These are phyloP conservation scores for Rhizodiscina lignyota DNA, from an alignment of 495 filamentous ascomycete species.

Conservation along the genomic window DNA sequence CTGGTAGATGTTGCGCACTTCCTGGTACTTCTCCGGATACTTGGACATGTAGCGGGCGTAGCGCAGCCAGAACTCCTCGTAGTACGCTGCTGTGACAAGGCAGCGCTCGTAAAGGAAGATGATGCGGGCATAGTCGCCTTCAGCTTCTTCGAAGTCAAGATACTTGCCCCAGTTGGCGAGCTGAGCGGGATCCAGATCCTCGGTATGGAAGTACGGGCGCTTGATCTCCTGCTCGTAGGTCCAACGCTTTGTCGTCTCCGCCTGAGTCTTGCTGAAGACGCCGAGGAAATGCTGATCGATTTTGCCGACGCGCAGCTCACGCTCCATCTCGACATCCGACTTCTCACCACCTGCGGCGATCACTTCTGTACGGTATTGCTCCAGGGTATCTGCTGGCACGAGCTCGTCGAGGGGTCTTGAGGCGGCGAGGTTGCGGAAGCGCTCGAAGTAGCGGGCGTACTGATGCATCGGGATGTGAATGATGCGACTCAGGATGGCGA, in stretches of 20 bases:
- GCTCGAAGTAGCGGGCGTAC: conserved; percentile 88
- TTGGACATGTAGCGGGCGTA: conserved; percentile 95
- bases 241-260: conserved; percentile 87
- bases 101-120: conserved; percentile 87
- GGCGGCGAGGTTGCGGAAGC: conserved; percentile 66
- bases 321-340: conserved; percentile 65
- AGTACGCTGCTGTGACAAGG: conserved; percentile 79
- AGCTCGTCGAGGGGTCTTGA: conserved; percentile 58
- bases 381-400: conserved; percentile 46
- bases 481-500: conserved; percentile 67
- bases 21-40: conserved; percentile 68
- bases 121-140: conserved; percentile 58
- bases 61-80: conserved; percentile 94
- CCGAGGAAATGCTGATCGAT: conserved; percentile 70
- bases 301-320: conserved; percentile 45
- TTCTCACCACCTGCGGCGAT: conserved; percentile 30
- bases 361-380: conserved; percentile 53
- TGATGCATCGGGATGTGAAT: conserved; percentile 94
- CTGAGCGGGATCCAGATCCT: conserved; percentile 72
- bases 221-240: conserved; percentile 91
- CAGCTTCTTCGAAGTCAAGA: conserved; percentile 85
- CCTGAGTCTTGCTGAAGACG: conserved; percentile 65
- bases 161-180: conserved; percentile 93
- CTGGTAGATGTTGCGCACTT: conserved; percentile 86
- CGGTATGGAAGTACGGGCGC: conserved; percentile 93